Conservation (phyloP, 768 basidiomycete genomes). For the Lactarius vividus region DNA sequence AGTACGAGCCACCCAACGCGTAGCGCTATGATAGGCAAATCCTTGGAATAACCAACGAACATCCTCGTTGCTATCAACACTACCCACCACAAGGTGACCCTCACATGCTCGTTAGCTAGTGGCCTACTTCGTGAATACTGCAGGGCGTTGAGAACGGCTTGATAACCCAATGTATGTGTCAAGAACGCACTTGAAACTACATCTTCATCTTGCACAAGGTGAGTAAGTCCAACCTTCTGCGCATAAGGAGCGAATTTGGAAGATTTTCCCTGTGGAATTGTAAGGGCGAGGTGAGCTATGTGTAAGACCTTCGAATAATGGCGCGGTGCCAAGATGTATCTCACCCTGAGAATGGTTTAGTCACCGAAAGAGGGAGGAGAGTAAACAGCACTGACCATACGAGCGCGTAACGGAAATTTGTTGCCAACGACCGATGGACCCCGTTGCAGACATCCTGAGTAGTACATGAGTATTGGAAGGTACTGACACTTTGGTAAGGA, state of each 20-base stretch:
- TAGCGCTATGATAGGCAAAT: background rate
- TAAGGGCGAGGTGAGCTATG: background rate
- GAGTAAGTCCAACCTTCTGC: slow-evolving; percentile 85
- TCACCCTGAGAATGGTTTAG: slow-evolving; percentile 16
- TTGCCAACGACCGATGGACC: slow-evolving; percentile 83
- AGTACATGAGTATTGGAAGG: background rate
- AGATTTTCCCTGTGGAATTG: slow-evolving; percentile 68
- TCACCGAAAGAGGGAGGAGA: background rate
- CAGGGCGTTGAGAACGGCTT: slow-evolving; percentile 11
- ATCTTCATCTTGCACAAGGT: slow-evolving; percentile 84
- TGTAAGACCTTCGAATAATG: slow-evolving; percentile 19
- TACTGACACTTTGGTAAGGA: slow-evolving; percentile 31
- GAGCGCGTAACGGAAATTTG: slow-evolving; percentile 92
- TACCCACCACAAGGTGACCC: background rate
- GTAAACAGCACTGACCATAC: slow-evolving; percentile 64
- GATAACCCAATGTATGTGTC: background rate
- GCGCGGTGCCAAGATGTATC: slow-evolving; percentile 8
- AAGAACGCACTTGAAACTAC: slow-evolving; percentile 76
- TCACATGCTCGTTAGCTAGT: background rate
- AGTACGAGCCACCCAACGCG: background rate
- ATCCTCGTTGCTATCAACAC: background rate
- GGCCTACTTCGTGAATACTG: slow-evolving; percentile 38
- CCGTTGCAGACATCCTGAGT: slow-evolving; percentile 83
- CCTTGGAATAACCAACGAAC: background rate
- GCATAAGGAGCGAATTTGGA: slow-evolving; percentile 93